Base-by-base conservation (phyloP, 345 rosid species). In the Psidium guajava region DNA sequence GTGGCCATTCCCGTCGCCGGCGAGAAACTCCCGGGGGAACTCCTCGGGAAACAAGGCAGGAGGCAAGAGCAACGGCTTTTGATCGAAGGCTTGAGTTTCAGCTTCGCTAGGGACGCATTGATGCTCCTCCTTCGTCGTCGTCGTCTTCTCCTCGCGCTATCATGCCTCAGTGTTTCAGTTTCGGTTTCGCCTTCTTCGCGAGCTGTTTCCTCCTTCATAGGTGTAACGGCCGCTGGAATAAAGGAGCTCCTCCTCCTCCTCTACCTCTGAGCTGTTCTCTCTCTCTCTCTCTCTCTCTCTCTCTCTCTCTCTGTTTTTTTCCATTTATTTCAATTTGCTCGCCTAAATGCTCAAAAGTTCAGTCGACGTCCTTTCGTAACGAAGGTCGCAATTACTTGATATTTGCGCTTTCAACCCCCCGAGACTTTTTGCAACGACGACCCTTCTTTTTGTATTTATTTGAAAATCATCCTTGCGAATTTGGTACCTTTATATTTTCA, bases 1-100 rank as follows among this genome's bases (percentile, higher is more conserved):
- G 98, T 91, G 69, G 90, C 88, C 95, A 93, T 93, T 64, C 87
- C 85, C 58, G 47, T 47, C 36, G 69, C 54, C 57, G 11, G 57
- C 73, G 86, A 20, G 87, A 80, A 81, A 11, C 2, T 50, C 59
- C 50, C 74, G 15, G 75, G 73, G 75, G 32, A 21, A 69, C 25
- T 36, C 27, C 58, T 8, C 25, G 80, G 80, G 80, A 69, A 58
- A 47, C 86, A 84, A 51, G 32, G 44, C 57, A 85, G 22, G n/a
- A 84, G 86, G 32, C 25, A 36, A 40, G 47, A 69, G 7, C 47
- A 69, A 21, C 80, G 47, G 7, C 80, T 40, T 20, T 24, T 24
- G 80, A 69, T 69, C 25, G 52, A 24, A n/a, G 22, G 24, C 50
- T 13, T 80, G 28, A 42, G 83, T 13, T 49, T 15, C 54, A 47